Conservation (phyloP, 179 eudicot species). For the Nepenthes alata region DNA sequence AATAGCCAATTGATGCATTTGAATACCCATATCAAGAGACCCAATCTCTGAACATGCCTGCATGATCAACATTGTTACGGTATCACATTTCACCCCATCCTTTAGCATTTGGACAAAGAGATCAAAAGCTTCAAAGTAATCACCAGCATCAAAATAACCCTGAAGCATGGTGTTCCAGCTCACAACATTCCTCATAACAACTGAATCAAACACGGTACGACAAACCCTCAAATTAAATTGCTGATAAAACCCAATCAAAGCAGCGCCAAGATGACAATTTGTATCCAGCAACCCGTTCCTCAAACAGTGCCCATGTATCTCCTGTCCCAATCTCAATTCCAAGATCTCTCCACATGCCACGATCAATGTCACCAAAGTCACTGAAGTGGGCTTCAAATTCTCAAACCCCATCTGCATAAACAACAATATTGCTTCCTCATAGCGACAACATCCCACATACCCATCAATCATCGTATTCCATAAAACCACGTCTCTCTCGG, state of each 20-base stretch:
- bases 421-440: conserved; percentile 22
- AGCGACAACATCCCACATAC: conserved; percentile 23
- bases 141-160: conserved; percentile 23
- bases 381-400: conserved; percentile 26
- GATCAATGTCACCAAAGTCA: conserved; percentile 32
- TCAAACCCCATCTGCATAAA: conserved; percentile 19
- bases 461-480: conserved; percentile 50
- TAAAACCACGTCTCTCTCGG: conserved; percentile 32
- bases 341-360: conserved; percentile 27
- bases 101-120: conserved; percentile 24
- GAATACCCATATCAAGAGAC: conserved; percentile 20
- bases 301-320: conserved; percentile 43
- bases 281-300: conserved; percentile 32
- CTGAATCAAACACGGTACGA: conserved; percentile 20
- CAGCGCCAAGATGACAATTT: conserved; percentile 22
- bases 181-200: conserved; percentile 28
- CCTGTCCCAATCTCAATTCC: conserved; percentile 28
- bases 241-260: conserved; percentile 36
- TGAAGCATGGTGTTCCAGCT: conserved; percentile 41
- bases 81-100: conserved; percentile 22
- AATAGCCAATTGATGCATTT: conserved; percentile 31
- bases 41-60: conserved; percentile 33
- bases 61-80: conserved; percentile 26
- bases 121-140: conserved; percentile 18
- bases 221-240: conserved; percentile 23